Percentiles rank a stretch among this genome's conserved stretches.
Evolutionary conservation across 2,329 filamentous ascomycete species (phyloP).

Genomic region (Venturia pyrina): DNA sequence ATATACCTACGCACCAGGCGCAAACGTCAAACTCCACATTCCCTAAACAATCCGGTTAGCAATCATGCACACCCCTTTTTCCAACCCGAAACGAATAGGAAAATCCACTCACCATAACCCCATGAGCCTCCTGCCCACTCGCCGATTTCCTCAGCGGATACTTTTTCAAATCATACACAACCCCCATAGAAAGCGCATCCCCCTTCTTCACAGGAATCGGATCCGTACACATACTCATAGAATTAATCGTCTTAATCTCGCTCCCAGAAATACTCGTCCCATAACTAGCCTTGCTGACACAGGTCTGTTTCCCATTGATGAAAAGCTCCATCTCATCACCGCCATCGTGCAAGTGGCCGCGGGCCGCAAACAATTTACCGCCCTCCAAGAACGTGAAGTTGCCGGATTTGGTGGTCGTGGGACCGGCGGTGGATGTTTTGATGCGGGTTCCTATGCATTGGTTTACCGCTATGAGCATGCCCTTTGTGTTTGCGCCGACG

Average conservation of each 20-base stretch:
- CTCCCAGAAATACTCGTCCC: background rate
- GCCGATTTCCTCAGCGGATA: conserved; percentile 11
- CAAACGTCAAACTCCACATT: conserved; percentile 4
- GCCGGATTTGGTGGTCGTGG: conserved; percentile 5
- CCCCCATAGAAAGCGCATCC: conserved; percentile 6
- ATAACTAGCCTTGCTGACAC: conserved; percentile 11
- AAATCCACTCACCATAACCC: conserved; percentile 8
- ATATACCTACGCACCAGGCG: background rate
- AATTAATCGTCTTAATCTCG: conserved; percentile 7
- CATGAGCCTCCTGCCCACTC: conserved; percentile 1
- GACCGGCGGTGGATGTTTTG: conserved; percentile 3
- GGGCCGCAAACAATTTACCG: background rate
- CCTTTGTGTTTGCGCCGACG: conserved; percentile 8
- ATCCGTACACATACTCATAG: conserved; percentile 8
- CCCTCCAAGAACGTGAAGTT: conserved; percentile 8
- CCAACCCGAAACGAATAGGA: background rate
- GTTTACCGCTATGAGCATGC: conserved; percentile 5
- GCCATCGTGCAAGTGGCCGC: conserved; percentile 11
- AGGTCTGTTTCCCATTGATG: conserved; percentile 4
- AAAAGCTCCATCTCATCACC: conserved; percentile 6
- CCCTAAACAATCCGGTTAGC: background rate
- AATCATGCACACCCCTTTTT: background rate
- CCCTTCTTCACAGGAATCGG: conserved; percentile 12
- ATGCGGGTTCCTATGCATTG: conserved; percentile 4
- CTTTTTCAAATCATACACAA: conserved; percentile 7